Evolutionary conservation across 371 early-diverging fungal genomes (phyloP), one percentile per base, ranked within the genome.

Genomic region (Circinella minor): DNA sequence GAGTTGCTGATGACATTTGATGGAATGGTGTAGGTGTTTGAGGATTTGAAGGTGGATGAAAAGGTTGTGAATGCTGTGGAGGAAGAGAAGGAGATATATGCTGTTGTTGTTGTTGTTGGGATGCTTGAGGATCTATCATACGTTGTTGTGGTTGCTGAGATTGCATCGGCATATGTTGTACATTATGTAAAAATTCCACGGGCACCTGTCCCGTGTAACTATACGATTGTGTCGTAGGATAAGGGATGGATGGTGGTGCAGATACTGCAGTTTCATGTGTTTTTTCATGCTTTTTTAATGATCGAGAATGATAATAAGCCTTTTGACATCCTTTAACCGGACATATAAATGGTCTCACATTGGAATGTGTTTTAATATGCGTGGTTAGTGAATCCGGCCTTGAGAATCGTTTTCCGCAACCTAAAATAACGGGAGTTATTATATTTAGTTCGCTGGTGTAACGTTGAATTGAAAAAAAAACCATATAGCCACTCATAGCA

Each of bases 341-440:
- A 67, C 94, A 94, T 11, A 87, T 77, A 71, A 81, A 92, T 3
- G 94, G 94, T 54, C 92, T 85, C 64, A 92, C 79, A 68, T 91
- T 91, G 7, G 92, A 92, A 74, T 96, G 96, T 0, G 95, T 95
- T 79, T 94, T 94, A 47, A 93, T 86, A 69, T 96, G 97, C 10
- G 95, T 95, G 46, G 93, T 92, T 47, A 96, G 83, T 8, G 95
- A 95, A 75, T 96, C 97, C 55, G 93, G 94, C 51, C 97, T 81
- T 10, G 94, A 92, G 68, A 96, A 96, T 48, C 86, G 85, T 71
- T 96, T 96, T 18, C 86, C 91, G 75, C 95, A 95, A 8, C 83
- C 68, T 68, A 46, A 34, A 17, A 47, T 5, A 47, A 17, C 8
- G n/a, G 17, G 46, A 38, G 38, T 62, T 14, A 15, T 39, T 17